Base-by-base conservation (phyloP, 108 stramenopile genomes). In the Cylindrotheca fusiformis region DNA sequence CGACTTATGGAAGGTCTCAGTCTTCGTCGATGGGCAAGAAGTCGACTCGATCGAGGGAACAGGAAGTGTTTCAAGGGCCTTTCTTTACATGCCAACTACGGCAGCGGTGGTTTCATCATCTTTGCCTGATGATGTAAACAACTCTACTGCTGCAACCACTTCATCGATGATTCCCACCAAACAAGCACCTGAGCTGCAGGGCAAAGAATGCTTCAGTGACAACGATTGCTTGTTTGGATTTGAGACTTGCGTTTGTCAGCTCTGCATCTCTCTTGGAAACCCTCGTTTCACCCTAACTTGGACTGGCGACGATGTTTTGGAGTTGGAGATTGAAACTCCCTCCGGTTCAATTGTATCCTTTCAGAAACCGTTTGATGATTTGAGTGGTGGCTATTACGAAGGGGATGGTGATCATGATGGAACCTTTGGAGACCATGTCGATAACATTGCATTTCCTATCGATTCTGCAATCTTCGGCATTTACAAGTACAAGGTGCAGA, bases 251-350 rank as follows among this genome's bases (percentile, higher is more conserved):
- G 55, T 57, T 3, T 55, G 57, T 22, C 24, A 18, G 10, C 27
- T 22, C 19, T 67, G 65, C 31, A 49, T 67, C 23, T 55, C 56
- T 53, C 45, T 56, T 21, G 65, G 65, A 47, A 46, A 28, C 29
- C 65, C 55, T 21, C 65, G 65, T 1, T 67, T 67, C 29, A 67
- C 55, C 19, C 46, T 67, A 8, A 57, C 54, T 6, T 67, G 65
- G 65, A 67, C 65, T 2, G 65, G 65, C 0, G 65, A 67, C 26
- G 65, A 67, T 24, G 65, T 57, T 47, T 51, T 67, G 29, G 65
- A 67, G 10, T 47, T 67, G 2, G 33, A 31, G 57, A 55, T 67
- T 0, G 17, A 67, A 57, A 67, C 65, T 1, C 65, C 65, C 17
- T 18, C 57, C 10, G 47, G 55, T 17, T 30, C 65, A 23, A 57